Base-by-base conservation (phyloP, 148 eudicot species). In the Bassia scoparia region DNA sequence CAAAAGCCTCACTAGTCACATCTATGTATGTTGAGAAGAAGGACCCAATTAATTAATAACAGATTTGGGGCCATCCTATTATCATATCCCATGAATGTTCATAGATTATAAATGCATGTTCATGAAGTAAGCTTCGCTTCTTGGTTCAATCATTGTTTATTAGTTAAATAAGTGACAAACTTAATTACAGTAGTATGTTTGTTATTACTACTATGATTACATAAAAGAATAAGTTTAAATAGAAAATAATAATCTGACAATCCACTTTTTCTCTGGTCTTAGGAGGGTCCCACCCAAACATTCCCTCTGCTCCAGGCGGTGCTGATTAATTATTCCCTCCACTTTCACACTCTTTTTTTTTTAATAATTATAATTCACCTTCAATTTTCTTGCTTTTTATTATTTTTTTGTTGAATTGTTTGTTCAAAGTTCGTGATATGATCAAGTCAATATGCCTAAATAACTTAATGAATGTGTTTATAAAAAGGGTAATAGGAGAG, bases 1-100 rank as follows among this genome's bases (percentile, higher is more conserved):
- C 84, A 73, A 74, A 81, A 77, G 78, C 81, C 77, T 78, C 77
- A 81, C 84, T 81, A 81, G 77, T 77, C 80, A 62, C 73, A 78
- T 67, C 24, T n/a, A 69, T 69, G 54, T 50, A 30, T 52, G 58
- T 43, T 74, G 49, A 61, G 69, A 16, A 16, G 44, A 68, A 70
- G 67, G 74, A 70, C 61, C 79, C 75, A 61, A 48, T 53, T 33
- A 16, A 52, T 5, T 48, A 5, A 37, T 29, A 26, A 24, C 56
- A 74, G n/a, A 18, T 69, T 30, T 34, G 62, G 35, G 23, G 17
- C 44, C 31, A 20, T 31, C 56, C 31, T n/a, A n/a, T 52, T 26
- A 52, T 17, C n/a, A n/a, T n/a, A n/a, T n/a, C n/a, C n/a, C n/a
- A n/a, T n/a, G n/a, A n/a, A n/a, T n/a, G n/a, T n/a, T n/a, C n/a